These are phyloP conservation scores for Acrocalymma vagum DNA, from an alignment of 2,329 filamentous ascomycete genomes.

Conservation along the genomic window DNA sequence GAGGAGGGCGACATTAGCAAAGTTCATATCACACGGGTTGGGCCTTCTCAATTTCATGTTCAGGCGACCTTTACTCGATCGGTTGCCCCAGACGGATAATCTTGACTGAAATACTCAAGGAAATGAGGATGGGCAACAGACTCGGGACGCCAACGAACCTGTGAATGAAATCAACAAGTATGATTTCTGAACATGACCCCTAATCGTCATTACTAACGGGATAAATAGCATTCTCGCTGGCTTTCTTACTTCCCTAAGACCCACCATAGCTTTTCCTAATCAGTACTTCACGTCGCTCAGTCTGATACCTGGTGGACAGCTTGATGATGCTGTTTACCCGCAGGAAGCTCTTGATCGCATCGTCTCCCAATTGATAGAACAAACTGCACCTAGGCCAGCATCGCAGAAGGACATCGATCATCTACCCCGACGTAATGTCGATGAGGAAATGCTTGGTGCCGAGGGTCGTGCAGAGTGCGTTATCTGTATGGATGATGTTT, in stretches of 20 bases:
- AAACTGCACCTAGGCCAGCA: slow-evolving; percentile 81
- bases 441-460: slow-evolving; percentile 70
- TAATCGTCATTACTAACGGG: no score
- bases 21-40: slow-evolving; percentile 46
- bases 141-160: slow-evolving; percentile 59
- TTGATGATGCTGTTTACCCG: slow-evolving; percentile 84
- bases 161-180: slow-evolving; percentile 59
- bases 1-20: slow-evolving; percentile 56
- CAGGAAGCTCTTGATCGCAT: slow-evolving; percentile 89
- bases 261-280: slow-evolving; percentile 22
- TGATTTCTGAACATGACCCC: slow-evolving; percentile 5
- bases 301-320: slow-evolving; percentile 36
- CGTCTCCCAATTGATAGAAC: slow-evolving; percentile 85
- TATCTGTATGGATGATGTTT: slow-evolving; percentile 88
- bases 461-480: slow-evolving; percentile 81
- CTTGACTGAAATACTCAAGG: slow-evolving; percentile 4
- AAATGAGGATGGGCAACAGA: slow-evolving; percentile 2
- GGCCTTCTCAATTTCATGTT: slow-evolving; percentile 31
- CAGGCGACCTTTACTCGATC: slow-evolving; percentile 29
- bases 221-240: slow-evolving; percentile 21
- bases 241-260: slow-evolving; percentile 25
- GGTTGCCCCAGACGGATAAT: slow-evolving; percentile 12
- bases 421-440: slow-evolving; percentile 74
- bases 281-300: slow-evolving; percentile 44
- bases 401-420: slow-evolving; percentile 74